Evolutionary conservation across 345 rosid genomes (phyloP), one percentile per base, ranked within the genome.

Genomic region (Eucalyptus polybractea): DNA sequence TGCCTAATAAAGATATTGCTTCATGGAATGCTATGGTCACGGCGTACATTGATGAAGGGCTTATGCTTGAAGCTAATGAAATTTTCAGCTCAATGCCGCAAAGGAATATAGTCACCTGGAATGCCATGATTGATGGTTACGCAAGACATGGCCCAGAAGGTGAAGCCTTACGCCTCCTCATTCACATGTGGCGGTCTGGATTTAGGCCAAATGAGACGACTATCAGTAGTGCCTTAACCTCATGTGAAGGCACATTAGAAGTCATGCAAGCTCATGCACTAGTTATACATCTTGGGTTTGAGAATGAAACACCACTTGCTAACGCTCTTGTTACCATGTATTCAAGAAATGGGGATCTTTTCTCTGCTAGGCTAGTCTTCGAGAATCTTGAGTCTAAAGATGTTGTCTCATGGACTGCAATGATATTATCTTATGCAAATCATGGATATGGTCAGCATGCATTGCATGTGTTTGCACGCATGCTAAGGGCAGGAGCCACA

Each of bases 1-100:
- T 90, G 91, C 92, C 93, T 60, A 88, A 53, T 12, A 93, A 90
- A 90, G 94, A 90, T 47, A 69, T 76, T 37, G 90, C 90, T 14
- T 91, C 93, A 14, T 92, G 93, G 92, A 93, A 93, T 80, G 91
- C 94, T 27, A 91, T 93, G 94, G 92, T 92, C 87, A 91, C 91
- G 4, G 92, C 88, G 62, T 91, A 90, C 86, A 62, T 83, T 87
- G 90, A 90, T 86, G 88, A 86, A 53, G 93, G 93, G 21, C 56
- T 33, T 87, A 88, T 89, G 91, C 51, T 47, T 86, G 91, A 92
- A 90, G 92, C 93, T 88, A 88, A 76, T 80, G 90, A 89, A 88
- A 89, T 91, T 88, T 91, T 93, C 76, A 56, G 45, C 58, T 92
- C 89, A 86, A 92, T 91, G 92, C 92, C 90, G 2, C 86, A 42